A percentile compares a stretch with the other conserved stretches of the same genome.
phyloP scores from a whole-genome alignment of 768 basidiomycete species.

The Guyanaporus albipodus region DNA sequence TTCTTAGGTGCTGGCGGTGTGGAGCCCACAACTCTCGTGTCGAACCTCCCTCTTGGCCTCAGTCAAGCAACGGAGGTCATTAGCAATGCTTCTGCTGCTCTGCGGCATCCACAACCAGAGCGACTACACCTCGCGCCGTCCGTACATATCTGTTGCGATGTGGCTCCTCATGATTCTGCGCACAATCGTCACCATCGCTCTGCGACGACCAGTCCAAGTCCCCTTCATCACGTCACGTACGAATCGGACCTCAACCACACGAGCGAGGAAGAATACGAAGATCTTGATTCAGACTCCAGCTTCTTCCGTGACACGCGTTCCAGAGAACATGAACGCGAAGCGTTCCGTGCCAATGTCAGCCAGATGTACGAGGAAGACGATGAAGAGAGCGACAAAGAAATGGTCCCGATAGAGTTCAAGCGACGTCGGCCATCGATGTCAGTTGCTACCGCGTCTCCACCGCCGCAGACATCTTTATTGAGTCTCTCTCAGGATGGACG shows the following conservation, averaged over 20 bases:
- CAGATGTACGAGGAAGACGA: slow-evolving; percentile 32
- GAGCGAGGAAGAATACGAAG: slow-evolving; percentile 32
- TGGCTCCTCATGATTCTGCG: slow-evolving; percentile 19
- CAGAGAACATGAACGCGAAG: slow-evolving; percentile 21
- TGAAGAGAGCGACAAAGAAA: slow-evolving; percentile 37
- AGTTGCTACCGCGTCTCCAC: slow-evolving; percentile 24
- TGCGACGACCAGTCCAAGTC: slow-evolving; percentile 37
- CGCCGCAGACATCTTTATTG: slow-evolving; percentile 14
- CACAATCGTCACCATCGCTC: slow-evolving; percentile 27
- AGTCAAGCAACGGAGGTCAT: slow-evolving; percentile 23
- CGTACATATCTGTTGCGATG: slow-evolving; percentile 24
- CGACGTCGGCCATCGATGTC: slow-evolving; percentile 34
- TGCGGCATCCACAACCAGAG: slow-evolving; percentile 33
- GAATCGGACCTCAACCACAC: slow-evolving; percentile 29
- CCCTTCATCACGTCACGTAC: slow-evolving; percentile 34
- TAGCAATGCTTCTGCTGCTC: slow-evolving; percentile 10
- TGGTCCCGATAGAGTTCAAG: slow-evolving; percentile 32
- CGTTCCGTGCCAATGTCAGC: slow-evolving; percentile 30
- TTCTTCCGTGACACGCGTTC: slow-evolving; percentile 30
- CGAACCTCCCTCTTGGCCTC: slow-evolving; percentile 34
- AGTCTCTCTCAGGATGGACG: slow-evolving; percentile 17
- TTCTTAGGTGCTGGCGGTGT: slow-evolving; percentile 51
- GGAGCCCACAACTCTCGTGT: slow-evolving; percentile 31
- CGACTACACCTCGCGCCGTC: slow-evolving; percentile 20
- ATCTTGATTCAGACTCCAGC: slow-evolving; percentile 32